Base-by-base conservation (phyloP, 352 stramenopile species). In the Phytophthora uliginosa region DNA sequence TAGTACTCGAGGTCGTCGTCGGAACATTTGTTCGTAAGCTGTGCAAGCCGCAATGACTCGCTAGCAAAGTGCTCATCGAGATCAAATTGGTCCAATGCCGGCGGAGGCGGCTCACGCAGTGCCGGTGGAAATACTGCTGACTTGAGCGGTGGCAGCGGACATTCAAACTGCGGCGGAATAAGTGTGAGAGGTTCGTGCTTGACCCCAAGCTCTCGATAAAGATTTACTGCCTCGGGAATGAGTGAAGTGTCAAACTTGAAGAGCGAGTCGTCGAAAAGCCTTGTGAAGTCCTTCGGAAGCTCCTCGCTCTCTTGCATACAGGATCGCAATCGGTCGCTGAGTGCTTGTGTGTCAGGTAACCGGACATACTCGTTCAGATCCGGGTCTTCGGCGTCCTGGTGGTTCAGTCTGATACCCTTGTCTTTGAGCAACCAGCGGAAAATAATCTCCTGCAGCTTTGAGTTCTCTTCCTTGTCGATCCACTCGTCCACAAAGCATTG, bases 1-100 rank as follows among this genome's bases (percentile, higher is more conserved):
- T 98, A 99, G 77, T 98, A 97, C 69, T 99, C 95, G 20, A 99
- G 76, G 59, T 99, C 94, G 61, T 97, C 89, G 65, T 98, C 93
- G 31, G 89, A 95, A 78, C 90, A 98, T 83, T 98, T 98, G 82
- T 99, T 99, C 10, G 94, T 98, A 52, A 99, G 92, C 76, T 99
- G 94, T 2, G 95, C 95, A 36, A 99, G 84, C 17, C 96, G 91
- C 42, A 98, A 77, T 17, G 86, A 88, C 66, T 98, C 91, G 69
- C 91, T 97, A 13, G 96, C 95, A 72, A 99, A 99, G 74, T 99
- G 95, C 75, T 99, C 97, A 74, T 99, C 97, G 18, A 99, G 85
- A 85, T 99, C 95, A 70, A 99, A 99, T 66, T 98, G 94, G 63
- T 99, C 97, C 31, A 99, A 77, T 38, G 94, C 93, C 7, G 97